phyloP scores from a whole-genome alignment of 257 asterid genomes.

The Thymus mandschuricus region DNA sequence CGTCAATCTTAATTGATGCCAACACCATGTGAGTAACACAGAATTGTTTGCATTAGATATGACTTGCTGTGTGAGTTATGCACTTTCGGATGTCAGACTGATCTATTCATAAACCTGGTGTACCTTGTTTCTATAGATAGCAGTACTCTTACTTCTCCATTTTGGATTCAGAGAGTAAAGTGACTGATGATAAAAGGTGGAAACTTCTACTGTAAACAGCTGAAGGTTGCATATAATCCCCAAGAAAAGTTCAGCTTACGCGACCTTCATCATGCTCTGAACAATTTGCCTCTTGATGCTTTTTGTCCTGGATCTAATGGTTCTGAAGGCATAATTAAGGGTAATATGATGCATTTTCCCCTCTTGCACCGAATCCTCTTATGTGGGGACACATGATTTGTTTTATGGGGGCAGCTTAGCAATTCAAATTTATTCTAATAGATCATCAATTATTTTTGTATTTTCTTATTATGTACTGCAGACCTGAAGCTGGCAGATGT shows the following conservation, averaged over 20 bases:
- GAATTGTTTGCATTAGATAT: conserved; percentile 19
- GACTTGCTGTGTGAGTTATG: conserved; percentile 8
- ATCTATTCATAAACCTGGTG: neutral
- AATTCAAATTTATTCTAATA: conserved; percentile 12
- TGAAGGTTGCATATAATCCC: conserved; percentile 87
- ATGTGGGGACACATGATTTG: conserved; percentile 15
- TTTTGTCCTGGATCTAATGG: conserved; percentile 54
- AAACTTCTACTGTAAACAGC: conserved; percentile 49
- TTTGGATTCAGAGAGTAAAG: conserved; percentile 22
- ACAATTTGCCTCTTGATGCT: conserved; percentile 72
- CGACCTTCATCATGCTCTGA: conserved; percentile 86
- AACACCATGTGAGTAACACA: conserved; percentile 1
- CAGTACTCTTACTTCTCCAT: conserved; percentile 11
- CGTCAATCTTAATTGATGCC: conserved; percentile 1
- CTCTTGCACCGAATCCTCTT: conserved; percentile 8
- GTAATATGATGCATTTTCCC: conserved; percentile 32
- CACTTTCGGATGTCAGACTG: neutral
- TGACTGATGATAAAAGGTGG: conserved; percentile 33
- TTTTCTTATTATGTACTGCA: conserved; percentile 39
- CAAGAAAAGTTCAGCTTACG: conserved; percentile 82
- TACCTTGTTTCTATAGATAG: conserved; percentile 12
- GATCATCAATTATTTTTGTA: conserved; percentile 15
- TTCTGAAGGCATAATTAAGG: conserved; percentile 45
- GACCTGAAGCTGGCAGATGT: conserved; percentile 69
- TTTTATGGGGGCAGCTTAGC: neutral